Evolutionary conservation across 768 basidiomycete genomes (phyloP).

Genomic region (Psilocybe tampanensis): DNA sequence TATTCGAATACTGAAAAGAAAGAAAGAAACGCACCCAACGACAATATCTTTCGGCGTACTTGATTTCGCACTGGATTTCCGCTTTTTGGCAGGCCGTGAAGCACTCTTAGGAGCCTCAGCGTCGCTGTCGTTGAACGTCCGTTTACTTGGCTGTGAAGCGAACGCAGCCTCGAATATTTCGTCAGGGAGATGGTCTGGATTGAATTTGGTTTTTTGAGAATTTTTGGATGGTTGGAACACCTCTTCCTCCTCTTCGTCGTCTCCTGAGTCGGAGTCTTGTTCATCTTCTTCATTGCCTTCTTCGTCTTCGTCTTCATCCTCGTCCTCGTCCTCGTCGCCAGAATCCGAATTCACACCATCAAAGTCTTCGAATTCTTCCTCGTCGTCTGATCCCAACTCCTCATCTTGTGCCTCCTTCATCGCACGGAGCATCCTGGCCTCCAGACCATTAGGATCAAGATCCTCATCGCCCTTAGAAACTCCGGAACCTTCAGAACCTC

Average conservation of each 20-base stretch:
- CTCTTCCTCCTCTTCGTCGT: slow-evolving; percentile 25
- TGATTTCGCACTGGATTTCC: slow-evolving; percentile 21
- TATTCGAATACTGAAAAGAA: neutral
- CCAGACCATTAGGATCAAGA: slow-evolving; percentile 18
- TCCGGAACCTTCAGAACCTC: neutral
- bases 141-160: slow-evolving; percentile 30
- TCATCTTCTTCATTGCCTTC: slow-evolving; percentile 26
- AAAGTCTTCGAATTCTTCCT: slow-evolving; percentile 20
- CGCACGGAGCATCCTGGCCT: slow-evolving; percentile 40
- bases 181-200: slow-evolving; percentile 62
- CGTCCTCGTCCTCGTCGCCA: slow-evolving; percentile 29
- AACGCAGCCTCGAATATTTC: slow-evolving; percentile 65
- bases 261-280: slow-evolving; percentile 1
- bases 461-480: too few relatives aligned
- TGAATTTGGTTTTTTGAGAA: slow-evolving; percentile 20
- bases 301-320: slow-evolving; percentile 23
- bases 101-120: neutral
- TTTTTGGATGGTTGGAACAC: slow-evolving; percentile 18
- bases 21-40: slow-evolving; percentile 47
- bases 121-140: slow-evolving; percentile 20
- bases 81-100: slow-evolving; percentile 28
- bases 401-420: slow-evolving; percentile 43
- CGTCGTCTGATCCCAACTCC: slow-evolving; percentile 27
- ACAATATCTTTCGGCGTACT: slow-evolving; percentile 48
- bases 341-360: slow-evolving; percentile 21